These are phyloP conservation scores for Linum lewisii DNA, from an alignment of 345 rosid species.

Conservation along the genomic window DNA sequence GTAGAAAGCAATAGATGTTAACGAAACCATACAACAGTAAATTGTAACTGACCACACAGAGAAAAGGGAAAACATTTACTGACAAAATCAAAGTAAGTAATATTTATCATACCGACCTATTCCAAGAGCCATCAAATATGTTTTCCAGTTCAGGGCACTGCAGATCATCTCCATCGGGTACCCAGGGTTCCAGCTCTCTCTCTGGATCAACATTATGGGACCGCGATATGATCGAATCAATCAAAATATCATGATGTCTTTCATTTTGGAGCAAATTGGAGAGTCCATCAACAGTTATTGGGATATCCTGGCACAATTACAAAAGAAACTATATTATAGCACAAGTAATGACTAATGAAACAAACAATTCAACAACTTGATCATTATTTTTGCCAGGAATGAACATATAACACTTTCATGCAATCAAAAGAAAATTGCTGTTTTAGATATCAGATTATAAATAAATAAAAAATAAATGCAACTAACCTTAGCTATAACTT, in stretches of 20 bases:
- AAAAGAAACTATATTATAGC: slow-evolving; percentile 6
- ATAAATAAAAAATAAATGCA: slow-evolving; percentile 11
- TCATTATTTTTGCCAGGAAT: neutral
- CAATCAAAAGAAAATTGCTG: neutral
- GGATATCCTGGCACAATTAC: slow-evolving; percentile 51
- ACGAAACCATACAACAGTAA: neutral
- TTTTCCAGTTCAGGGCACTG: slow-evolving; percentile 57
- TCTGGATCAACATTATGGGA: slow-evolving; percentile 40
- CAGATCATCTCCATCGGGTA: slow-evolving; percentile 66
- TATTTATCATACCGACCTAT: slow-evolving; percentile 39
- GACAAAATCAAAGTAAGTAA: slow-evolving; percentile 13
- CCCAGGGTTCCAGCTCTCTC: slow-evolving; percentile 82
- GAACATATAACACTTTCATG: neutral
- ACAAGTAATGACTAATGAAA: neutral
- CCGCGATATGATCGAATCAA: slow-evolving; percentile 73
- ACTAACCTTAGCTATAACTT: slow-evolving; percentile 78
- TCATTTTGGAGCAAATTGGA: slow-evolving; percentile 40
- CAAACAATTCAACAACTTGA: neutral
- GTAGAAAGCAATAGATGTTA: too few species aligned
- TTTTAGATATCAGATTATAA: slow-evolving; percentile 5
- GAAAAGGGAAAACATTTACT: slow-evolving; percentile 10
- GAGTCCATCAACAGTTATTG: slow-evolving; percentile 52
- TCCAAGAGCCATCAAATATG: slow-evolving; percentile 51
- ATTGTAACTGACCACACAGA: neutral
- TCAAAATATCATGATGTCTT: slow-evolving; percentile 56